Evolutionary conservation across 2,329 filamentous ascomycete species (phyloP).

Genomic region (Emmonsiellopsis sp.): DNA sequence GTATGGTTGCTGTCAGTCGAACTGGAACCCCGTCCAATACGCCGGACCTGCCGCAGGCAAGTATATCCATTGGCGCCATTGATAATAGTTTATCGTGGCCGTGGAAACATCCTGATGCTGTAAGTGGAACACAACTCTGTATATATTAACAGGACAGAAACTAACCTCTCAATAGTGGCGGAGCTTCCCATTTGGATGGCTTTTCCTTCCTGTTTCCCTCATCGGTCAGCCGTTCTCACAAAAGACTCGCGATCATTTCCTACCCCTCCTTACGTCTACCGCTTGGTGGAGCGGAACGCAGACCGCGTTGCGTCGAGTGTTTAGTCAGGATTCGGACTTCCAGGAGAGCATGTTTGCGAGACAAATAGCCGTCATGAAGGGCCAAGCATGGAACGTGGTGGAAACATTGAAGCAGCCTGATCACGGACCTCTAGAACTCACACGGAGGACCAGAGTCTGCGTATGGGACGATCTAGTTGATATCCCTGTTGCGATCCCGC

Average conservation of each 20-base stretch:
- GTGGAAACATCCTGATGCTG: conserved; percentile 95
- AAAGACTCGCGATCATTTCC: conserved; percentile 84
- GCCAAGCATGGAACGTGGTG: conserved; percentile 98
- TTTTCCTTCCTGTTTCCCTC: conserved; percentile 90
- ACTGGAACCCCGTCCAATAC: conserved; percentile 44
- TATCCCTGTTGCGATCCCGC: conserved; percentile 84
- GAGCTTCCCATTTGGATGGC: conserved; percentile 96
- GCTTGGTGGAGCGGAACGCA: conserved; percentile 97
- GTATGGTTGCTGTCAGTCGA: conserved; percentile 66
- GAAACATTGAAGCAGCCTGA: conserved; percentile 90
- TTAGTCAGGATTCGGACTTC: conserved; percentile 88
- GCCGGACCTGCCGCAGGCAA: conserved; percentile 40
- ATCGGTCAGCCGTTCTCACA: conserved; percentile 95
- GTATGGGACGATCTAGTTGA: conserved; percentile 98
- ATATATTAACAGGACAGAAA: conserved; percentile 4
- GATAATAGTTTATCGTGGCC: conserved; percentile 98
- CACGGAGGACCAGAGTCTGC: conserved; percentile 79
- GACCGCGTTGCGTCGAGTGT: conserved; percentile 72
- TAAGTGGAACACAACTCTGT: conserved; percentile 28
- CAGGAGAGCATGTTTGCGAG: conserved; percentile 98
- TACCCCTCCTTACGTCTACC: conserved; percentile 89
- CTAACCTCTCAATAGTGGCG: conserved; percentile 45
- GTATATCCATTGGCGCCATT: conserved; percentile 79
- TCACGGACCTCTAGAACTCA: conserved; percentile 88
- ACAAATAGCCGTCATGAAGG: conserved; percentile 98